phyloP scores from a whole-genome alignment of 2,329 filamentous ascomycete species.

The Phialophora expanda region DNA sequence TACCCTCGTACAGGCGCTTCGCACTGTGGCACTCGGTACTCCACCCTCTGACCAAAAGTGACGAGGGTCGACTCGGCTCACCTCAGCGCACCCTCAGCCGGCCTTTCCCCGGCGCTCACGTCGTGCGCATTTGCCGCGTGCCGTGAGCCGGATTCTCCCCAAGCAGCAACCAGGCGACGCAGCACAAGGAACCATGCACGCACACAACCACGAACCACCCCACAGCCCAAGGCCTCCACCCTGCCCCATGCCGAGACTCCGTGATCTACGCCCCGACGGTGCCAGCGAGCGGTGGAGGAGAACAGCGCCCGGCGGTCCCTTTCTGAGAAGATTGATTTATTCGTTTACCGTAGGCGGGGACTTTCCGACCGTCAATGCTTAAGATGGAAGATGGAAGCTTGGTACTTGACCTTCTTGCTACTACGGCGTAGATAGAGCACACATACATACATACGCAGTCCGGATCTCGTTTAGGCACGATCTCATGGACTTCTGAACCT shows the following conservation, averaged over 20 bases:
- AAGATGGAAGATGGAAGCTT: slow-evolving; percentile 13
- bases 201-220: background rate
- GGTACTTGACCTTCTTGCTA: slow-evolving; percentile 4
- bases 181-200: background rate
- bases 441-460: background rate
- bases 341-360: slow-evolving; percentile 1
- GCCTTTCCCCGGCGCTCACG: background rate
- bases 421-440: background rate
- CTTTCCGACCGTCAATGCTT: slow-evolving; percentile 6
- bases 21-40: background rate
- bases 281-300: background rate
- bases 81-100: background rate
- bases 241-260: background rate
- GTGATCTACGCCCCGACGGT: background rate
- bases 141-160: background rate
- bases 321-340: background rate
- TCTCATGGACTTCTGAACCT: background rate
- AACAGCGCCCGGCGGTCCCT: background rate
- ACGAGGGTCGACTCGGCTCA: background rate
- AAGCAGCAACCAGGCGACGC: background rate
- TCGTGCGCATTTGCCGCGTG: background rate
- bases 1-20: too few relatives aligned
- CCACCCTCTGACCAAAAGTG: too few relatives aligned
- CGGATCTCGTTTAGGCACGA: background rate
- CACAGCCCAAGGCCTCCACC: background rate